These are phyloP conservation scores for Heterobasidion irregulare DNA, from an alignment of 1,284 basidiomycete species.

Conservation along the genomic window DNA sequence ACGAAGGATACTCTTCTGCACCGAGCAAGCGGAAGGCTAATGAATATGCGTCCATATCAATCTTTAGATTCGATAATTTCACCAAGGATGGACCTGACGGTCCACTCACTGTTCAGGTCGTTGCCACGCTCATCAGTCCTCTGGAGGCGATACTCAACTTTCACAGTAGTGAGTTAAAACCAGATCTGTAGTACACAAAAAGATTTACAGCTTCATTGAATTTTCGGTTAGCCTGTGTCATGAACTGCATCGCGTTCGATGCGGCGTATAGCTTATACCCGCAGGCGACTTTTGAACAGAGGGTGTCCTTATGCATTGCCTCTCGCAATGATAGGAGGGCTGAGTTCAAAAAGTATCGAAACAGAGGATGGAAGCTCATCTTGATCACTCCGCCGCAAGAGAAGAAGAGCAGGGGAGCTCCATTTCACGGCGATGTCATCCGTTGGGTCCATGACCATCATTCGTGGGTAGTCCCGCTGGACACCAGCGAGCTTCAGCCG, in stretches of 20 bases:
- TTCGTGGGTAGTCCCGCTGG: neutral
- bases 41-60: neutral
- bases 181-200: too few relatives aligned
- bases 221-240: slow-evolving; percentile 10
- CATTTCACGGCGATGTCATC: neutral
- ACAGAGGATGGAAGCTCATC: slow-evolving; percentile 18
- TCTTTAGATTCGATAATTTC: too few relatives aligned
- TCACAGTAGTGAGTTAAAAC: slow-evolving; percentile 32
- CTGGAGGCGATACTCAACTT: slow-evolving; percentile 29
- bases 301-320: slow-evolving; percentile 1
- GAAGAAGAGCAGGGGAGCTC: neutral
- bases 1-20: neutral
- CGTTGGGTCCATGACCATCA: neutral
- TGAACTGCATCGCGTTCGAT: slow-evolving; percentile 15
- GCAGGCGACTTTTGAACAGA: slow-evolving; percentile 12
- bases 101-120: too few relatives aligned
- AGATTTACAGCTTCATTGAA: too few relatives aligned
- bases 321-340: neutral
- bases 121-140: slow-evolving; percentile 2
- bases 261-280: slow-evolving; percentile 14
- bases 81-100: too few relatives aligned
- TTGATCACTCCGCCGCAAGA: neutral
- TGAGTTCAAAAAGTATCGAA: slow-evolving; percentile 18
- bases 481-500: neutral
- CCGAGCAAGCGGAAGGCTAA: neutral